Evolutionary conservation across 768 basidiomycete genomes (phyloP).

Genomic region (Cystofilobasidium ferigula): DNA sequence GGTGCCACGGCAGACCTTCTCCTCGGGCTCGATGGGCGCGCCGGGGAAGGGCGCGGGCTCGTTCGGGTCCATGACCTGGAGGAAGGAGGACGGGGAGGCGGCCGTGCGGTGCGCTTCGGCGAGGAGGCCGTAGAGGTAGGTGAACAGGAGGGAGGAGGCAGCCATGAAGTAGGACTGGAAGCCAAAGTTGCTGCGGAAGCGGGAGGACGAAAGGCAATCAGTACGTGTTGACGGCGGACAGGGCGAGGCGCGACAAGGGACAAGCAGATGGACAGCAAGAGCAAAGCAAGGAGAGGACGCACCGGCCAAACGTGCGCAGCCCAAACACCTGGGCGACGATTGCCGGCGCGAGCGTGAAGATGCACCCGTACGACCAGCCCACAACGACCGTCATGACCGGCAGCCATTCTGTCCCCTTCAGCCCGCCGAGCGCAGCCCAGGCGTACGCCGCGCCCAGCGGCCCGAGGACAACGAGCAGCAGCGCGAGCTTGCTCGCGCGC

Average conservation of each 20-base stretch:
- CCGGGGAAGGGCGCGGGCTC: too few species aligned
- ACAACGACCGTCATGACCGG: slow-evolving; percentile 15
- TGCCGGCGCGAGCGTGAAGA: slow-evolving; percentile 13
- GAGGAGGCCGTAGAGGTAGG: slow-evolving; percentile 21
- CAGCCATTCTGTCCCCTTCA: neutral
- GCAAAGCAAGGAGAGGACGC: neutral
- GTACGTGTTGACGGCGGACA: too few species aligned
- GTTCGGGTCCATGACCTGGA: neutral
- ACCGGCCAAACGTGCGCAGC: slow-evolving; percentile 9
- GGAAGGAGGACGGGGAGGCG: neutral
- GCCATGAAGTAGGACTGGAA: slow-evolving; percentile 13
- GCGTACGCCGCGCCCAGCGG: neutral
- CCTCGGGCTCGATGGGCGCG: too few species aligned
- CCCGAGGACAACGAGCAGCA: slow-evolving; percentile 10
- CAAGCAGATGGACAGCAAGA: neutral
- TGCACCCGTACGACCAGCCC: slow-evolving; percentile 16
- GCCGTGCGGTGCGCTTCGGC: slow-evolving; percentile 3
- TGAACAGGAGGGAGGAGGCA: slow-evolving; percentile 20
- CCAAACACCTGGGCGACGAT: slow-evolving; percentile 8
- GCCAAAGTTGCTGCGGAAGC: slow-evolving; percentile 12
- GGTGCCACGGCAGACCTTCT: slow-evolving; percentile 1
- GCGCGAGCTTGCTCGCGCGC: slow-evolving; percentile 1
- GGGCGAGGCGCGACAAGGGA: neutral
- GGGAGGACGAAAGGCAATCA: neutral
- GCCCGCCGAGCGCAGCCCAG: slow-evolving; percentile 7